Conservation (phyloP, 305 asterid species). For the Andrographis paniculata region DNA sequence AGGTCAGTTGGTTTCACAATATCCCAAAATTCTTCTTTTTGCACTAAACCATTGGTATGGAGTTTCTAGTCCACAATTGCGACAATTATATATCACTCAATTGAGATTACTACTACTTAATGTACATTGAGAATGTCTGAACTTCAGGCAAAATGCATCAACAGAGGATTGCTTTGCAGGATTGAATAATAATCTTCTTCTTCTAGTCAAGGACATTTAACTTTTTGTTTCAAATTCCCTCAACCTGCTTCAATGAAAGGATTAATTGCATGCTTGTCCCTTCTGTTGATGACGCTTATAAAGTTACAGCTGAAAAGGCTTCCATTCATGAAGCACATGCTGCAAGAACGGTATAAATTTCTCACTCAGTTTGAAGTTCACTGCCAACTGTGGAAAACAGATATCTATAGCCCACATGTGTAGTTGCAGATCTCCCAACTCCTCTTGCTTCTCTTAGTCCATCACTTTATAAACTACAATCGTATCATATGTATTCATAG, state of each 20-base stretch:
- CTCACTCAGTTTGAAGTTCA: neutral
- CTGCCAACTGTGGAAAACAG: neutral
- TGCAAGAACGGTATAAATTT: too few species aligned
- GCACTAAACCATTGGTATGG: constrained; percentile 35
- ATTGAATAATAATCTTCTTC: too few species aligned
- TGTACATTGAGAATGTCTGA: too few species aligned
- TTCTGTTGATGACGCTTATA: too few species aligned
- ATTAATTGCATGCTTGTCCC: too few species aligned
- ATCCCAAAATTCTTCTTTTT: constrained; percentile 59
- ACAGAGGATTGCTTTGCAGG: too few species aligned
- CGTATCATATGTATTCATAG: constrained; percentile 46
- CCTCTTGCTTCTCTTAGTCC: constrained; percentile 6
- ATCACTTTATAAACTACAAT: constrained; percentile 29
- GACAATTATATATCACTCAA: too few species aligned
- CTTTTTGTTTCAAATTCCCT: neutral
- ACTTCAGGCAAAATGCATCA: too few species aligned
- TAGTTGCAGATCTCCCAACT: neutral
- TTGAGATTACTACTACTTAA: too few species aligned
- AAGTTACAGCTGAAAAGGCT: neutral
- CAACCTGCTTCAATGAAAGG: too few species aligned
- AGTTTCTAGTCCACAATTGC: constrained; percentile 51
- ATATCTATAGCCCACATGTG: too few species aligned
- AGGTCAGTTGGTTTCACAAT: constrained; percentile 38
- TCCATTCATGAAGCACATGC: neutral
- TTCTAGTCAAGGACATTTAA: too few species aligned